A percentile compares a stretch with the other conserved stretches of the same genome.
Evolutionary conservation across 805 yeast genomes (phyloP).

Genomic region (Yamadazyma phyllophila): DNA sequence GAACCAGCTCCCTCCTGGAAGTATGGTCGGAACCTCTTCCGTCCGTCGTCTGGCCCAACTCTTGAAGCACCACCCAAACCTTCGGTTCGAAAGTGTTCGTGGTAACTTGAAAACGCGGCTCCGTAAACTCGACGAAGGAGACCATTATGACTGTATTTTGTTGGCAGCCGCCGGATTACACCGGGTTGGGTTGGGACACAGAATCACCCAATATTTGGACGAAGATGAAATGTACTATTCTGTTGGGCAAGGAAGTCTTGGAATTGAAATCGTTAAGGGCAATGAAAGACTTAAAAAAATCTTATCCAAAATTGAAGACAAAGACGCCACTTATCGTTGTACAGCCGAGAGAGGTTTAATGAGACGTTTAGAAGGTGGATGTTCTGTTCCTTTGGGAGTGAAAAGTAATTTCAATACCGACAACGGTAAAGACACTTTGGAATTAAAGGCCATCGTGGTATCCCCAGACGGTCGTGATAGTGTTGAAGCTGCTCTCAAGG

Average conservation of each 20-base stretch:
- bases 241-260: constrained; percentile 98
- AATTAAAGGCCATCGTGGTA: constrained; percentile 64
- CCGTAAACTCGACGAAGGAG: constrained; percentile 60
- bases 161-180: constrained; percentile 91
- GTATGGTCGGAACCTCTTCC: constrained; percentile 92
- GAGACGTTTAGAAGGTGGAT: constrained; percentile 93
- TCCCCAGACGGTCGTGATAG: constrained; percentile 75
- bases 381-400: constrained; percentile 97
- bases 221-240: constrained; percentile 88
- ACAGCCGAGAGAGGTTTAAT: constrained; percentile 84
- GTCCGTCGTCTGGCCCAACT: constrained; percentile 92
- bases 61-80: constrained; percentile 69
- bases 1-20: constrained; percentile 76
- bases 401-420: constrained; percentile 50
- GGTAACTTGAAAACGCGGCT: constrained; percentile 80
- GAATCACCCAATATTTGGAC: constrained; percentile 72
- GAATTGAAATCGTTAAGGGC: constrained; percentile 77
- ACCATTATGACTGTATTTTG: constrained; percentile 69
- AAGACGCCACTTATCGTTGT: constrained; percentile 69
- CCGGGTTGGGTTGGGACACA: constrained; percentile 65
- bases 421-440: constrained; percentile 38
- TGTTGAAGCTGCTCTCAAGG: constrained; percentile 55
- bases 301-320: constrained; percentile 63
- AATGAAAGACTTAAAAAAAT: constrained; percentile 60
- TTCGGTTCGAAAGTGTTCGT: constrained; percentile 78